Evolutionary conservation across 2,329 filamentous ascomycete genomes (phyloP).

Genomic region (Ilyonectria destructans): DNA sequence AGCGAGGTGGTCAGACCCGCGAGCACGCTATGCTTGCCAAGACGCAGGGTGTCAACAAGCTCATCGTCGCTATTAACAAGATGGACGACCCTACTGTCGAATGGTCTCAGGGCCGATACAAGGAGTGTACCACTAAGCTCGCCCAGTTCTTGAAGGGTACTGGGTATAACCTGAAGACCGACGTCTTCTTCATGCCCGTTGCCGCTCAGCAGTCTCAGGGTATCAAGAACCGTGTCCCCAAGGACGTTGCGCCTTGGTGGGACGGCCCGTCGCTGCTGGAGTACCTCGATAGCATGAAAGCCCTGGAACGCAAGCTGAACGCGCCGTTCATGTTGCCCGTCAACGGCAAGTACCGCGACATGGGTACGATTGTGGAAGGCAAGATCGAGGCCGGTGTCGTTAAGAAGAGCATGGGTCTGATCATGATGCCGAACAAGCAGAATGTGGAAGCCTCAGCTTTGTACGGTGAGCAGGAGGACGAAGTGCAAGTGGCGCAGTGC

Average conservation of each 20-base stretch:
- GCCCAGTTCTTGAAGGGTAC: conserved; percentile 90
- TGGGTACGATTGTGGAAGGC: conserved; percentile 98
- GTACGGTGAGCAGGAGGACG: conserved; percentile 97
- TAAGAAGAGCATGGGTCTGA: conserved; percentile 87
- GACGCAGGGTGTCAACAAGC: conserved; percentile 97
- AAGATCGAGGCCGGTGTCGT: conserved; percentile 96
- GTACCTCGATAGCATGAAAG: conserved; percentile 94
- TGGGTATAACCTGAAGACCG: conserved; percentile 94
- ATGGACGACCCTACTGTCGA: conserved; percentile 98
- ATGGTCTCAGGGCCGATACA: conserved; percentile 94
- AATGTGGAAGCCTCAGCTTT: conserved; percentile 86
- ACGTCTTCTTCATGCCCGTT: conserved; percentile 96
- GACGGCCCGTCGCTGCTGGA: conserved; percentile 92
- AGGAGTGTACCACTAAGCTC: conserved; percentile 94
- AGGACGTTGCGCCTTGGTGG: conserved; percentile 86
- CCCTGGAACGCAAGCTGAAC: conserved; percentile 95
- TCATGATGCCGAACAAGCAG: conserved; percentile 97
- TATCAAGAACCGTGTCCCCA: conserved; percentile 90
- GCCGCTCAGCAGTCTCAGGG: conserved; percentile 89
- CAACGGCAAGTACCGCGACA: conserved; percentile 95
- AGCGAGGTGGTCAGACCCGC: conserved; percentile 94
- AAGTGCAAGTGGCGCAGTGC: conserved; percentile 85
- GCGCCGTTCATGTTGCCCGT: conserved; percentile 99
- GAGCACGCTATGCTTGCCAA: conserved; percentile 99
- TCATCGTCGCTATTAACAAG: conserved; percentile 97